Evolutionary conservation across 179 eudicot species (phyloP).

Genomic region (Dionaea muscipula): DNA sequence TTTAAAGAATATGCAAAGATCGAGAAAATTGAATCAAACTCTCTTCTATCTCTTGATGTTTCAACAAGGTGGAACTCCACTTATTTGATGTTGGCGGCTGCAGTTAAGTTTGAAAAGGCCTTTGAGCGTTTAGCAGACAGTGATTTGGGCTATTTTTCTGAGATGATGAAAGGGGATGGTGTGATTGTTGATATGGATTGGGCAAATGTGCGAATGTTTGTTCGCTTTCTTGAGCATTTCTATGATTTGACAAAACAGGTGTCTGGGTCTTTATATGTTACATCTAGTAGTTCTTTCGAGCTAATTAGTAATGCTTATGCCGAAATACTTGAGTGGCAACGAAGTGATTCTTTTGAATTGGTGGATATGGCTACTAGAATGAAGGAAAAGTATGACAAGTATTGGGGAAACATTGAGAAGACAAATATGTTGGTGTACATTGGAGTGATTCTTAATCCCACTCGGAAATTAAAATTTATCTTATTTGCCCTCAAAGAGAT

Average conservation of each 20-base stretch:
- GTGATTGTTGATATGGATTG: constrained; percentile 5
- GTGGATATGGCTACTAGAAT: constrained; percentile 4
- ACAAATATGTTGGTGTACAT: constrained; percentile 4
- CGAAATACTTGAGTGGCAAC: not conserved
- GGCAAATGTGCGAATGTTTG: not conserved
- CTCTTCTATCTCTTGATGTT: too few relatives aligned
- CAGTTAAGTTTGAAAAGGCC: too few relatives aligned
- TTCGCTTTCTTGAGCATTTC: constrained; percentile 3
- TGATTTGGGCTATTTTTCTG: not conserved
- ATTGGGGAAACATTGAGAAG: constrained; percentile 6
- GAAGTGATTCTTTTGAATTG: not conserved
- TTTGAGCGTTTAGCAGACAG: not conserved
- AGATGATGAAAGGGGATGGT: not conserved
- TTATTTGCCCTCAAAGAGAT: not conserved
- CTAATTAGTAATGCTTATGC: not conserved
- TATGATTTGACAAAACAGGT: constrained; percentile 1
- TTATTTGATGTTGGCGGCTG: too few relatives aligned
- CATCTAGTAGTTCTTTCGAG: not conserved
- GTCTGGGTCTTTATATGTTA: constrained; percentile 2
- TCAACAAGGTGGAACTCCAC: too few relatives aligned
- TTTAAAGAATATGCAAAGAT: not conserved
- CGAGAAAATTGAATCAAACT: not conserved
- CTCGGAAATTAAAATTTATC: not conserved
- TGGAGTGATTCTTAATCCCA: constrained; percentile 5
- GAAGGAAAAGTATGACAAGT: constrained; percentile 10